Percentiles rank a stretch among this genome's conserved stretches.
Conservation (phyloP, 2,329 filamentous ascomycete species). For the Fusarium subglutinans region DNA sequence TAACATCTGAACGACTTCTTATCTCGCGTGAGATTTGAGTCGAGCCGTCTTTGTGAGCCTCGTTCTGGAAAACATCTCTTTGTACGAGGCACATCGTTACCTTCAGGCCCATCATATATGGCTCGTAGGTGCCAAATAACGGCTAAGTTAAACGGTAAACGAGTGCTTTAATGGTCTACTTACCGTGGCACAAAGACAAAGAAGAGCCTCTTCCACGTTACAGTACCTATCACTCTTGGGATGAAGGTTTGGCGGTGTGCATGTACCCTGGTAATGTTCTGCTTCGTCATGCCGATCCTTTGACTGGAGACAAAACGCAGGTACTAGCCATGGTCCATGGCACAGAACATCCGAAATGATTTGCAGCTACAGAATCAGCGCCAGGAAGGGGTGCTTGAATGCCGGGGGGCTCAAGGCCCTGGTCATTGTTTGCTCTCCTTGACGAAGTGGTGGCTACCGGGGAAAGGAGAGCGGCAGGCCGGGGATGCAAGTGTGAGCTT, state of each 20-base stretch:
- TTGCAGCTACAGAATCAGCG: background rate
- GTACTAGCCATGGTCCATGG: background rate
- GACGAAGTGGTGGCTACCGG: background rate
- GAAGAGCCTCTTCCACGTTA: background rate
- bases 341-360: background rate
- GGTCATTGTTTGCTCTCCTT: background rate
- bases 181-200: background rate
- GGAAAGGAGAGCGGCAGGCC: background rate
- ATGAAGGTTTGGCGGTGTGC: background rate
- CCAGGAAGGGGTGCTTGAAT: background rate
- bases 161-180: background rate
- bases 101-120: background rate
- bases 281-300: background rate
- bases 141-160: background rate
- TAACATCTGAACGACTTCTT: background rate
- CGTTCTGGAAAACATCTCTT: background rate
- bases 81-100: background rate
- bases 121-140: background rate
- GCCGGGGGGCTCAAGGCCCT: background rate
- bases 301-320: background rate
- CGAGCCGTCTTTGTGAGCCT: background rate
- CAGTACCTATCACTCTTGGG: background rate
- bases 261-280: background rate
- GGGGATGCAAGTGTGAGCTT: background rate
- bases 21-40: background rate